Evolutionary conservation across 495 filamentous ascomycete species (phyloP).

Genomic region (Neurospora sp.): DNA sequence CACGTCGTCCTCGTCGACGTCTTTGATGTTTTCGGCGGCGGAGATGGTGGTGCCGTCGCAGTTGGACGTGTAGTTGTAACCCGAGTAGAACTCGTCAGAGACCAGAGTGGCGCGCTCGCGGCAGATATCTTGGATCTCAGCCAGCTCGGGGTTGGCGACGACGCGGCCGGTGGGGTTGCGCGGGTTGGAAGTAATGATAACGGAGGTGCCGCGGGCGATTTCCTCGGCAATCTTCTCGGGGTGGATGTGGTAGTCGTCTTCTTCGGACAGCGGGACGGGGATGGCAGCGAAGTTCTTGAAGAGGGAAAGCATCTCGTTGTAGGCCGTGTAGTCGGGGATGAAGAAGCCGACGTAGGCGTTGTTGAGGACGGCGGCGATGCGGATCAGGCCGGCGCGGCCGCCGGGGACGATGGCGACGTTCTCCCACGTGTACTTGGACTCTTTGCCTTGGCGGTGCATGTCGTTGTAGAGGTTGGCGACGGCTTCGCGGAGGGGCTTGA

Average conservation of each 20-base stretch:
- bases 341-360: slow-evolving; percentile 88
- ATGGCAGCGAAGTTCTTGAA: slow-evolving; percentile 91
- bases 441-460: slow-evolving; percentile 79
- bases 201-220: slow-evolving; percentile 74
- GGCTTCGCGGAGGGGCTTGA: slow-evolving; percentile 33
- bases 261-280: slow-evolving; percentile 71
- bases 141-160: slow-evolving; percentile 67
- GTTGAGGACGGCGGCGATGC: slow-evolving; percentile 87
- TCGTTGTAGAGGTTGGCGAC: slow-evolving; percentile 91
- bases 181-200: slow-evolving; percentile 93
- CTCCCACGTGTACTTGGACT: slow-evolving; percentile 94
- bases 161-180: slow-evolving; percentile 91
- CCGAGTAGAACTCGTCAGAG: slow-evolving; percentile 94
- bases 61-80: slow-evolving; percentile 85
- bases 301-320: slow-evolving; percentile 91
- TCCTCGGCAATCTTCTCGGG: slow-evolving; percentile 86
- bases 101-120: slow-evolving; percentile 83
- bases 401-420: slow-evolving; percentile 98
- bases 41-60: slow-evolving; percentile 78
- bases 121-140: slow-evolving; percentile 84
- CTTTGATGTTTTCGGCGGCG: slow-evolving; percentile 60
- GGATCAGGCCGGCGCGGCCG: slow-evolving; percentile 82
- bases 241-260: slow-evolving; percentile 83
- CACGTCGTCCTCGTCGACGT: slow-evolving; percentile 58
- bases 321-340: slow-evolving; percentile 68